Evolutionary conservation across 768 basidiomycete species (phyloP), one percentile per base, ranked within the genome.

Genomic region (Termitomyces sp.): DNA sequence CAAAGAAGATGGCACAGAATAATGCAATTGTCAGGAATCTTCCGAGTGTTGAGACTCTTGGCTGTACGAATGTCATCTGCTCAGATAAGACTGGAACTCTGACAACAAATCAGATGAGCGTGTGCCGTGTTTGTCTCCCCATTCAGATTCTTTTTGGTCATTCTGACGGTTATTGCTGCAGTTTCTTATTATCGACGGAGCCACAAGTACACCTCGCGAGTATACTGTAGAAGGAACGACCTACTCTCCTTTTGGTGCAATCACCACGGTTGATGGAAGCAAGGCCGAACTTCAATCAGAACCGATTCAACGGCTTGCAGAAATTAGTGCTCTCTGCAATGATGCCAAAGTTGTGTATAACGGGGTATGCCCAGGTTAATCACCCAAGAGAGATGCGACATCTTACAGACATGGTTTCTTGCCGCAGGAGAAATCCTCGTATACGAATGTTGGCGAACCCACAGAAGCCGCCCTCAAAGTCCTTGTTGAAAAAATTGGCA

Each of bases 1-100:
- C 96, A 18, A 95, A 97, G 78, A 98, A 97, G 74, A 99, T 99
- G 96, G 95, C 96, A 0, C 91, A 97, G 78, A 91, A 95, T 76
- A 97, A 98, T 62, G 96, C 96, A 2, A 99, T 99, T 67, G 96
- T 99, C 55, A 79, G 95, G 66, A 95, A 96, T 72, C 77, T 99
- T 62, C 97, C 96, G 8, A 93, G 91, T 62, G 97, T 99, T 34
- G 96, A 99, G 76, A 98, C 96, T 41, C 80, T 99, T 7, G 96
- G 96, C 0, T 95, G 95, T 77, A 97, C 95, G 45, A 98, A 97
- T 69, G 94, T 99, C 51, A 98, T 99, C 65, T 99, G 96, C 72
- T 95, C 94, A 3, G 96, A 99, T 76, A 99, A 99, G 81, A 99
- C 96, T 27, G 95, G 95, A 51, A 95, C 94, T 36, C 69, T 97